A percentile compares a stretch with the other conserved stretches of the same genome.
Conservation (phyloP, 495 filamentous ascomycete species). For the Podospora conica region DNA sequence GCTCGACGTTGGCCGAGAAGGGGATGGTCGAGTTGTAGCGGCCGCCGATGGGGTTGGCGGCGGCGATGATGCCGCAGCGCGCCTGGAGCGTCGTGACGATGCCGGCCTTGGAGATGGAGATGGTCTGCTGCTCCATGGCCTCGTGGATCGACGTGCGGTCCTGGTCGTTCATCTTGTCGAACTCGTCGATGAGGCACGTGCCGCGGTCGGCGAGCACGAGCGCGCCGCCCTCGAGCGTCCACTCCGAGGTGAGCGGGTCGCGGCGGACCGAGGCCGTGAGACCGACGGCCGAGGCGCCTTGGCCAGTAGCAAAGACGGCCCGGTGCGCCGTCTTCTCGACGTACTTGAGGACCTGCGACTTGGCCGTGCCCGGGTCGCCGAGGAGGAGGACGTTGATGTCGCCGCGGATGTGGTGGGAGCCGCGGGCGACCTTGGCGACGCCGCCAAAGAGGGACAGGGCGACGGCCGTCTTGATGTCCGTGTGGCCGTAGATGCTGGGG, state of each 20-base stretch:
- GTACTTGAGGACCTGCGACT: conserved; percentile 97
- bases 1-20: conserved; percentile 90
- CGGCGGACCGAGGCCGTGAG: conserved; percentile 93
- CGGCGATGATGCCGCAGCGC: conserved; percentile 94
- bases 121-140: conserved; percentile 99
- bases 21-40: conserved; percentile 96
- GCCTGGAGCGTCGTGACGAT: conserved; percentile 98
- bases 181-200: conserved; percentile 97
- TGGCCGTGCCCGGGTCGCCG: conserved; percentile 96
- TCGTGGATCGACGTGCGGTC: conserved; percentile 98
- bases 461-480: conserved; percentile 95
- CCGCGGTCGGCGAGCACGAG: conserved; percentile 93
- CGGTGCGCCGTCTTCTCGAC: conserved; percentile 96
- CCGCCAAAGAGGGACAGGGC: conserved; percentile 93
- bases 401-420: conserved; percentile 84
- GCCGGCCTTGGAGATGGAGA: conserved; percentile 98
- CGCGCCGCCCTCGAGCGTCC: conserved; percentile 96
- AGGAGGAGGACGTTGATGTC: conserved; percentile 98
- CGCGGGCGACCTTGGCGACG: conserved; percentile 82
- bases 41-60: conserved; percentile 93
- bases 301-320: conserved; percentile 96
- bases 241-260: conserved; percentile 93
- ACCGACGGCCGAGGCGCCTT: conserved; percentile 96
- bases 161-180: conserved; percentile 99
- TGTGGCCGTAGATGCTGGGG: conserved; percentile 94